phyloP scores from a whole-genome alignment of 495 filamentous ascomycete species.

The Aspergillus incahuasiensis region DNA sequence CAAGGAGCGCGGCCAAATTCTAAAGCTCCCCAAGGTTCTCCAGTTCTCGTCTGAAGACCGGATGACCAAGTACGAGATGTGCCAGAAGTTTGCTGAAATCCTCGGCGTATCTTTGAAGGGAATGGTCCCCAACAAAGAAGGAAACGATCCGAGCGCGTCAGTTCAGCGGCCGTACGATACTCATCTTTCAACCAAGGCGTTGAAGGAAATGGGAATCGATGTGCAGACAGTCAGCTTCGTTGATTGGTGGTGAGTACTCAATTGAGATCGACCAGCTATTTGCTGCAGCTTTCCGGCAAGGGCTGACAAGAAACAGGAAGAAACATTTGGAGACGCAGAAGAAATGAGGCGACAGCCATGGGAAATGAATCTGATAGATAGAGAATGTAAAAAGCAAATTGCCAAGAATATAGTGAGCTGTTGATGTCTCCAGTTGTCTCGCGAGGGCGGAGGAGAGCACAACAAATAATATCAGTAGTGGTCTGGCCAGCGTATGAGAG shows the following conservation, averaged over 20 bases:
- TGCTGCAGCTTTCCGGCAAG: background rate
- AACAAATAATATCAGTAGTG: no score
- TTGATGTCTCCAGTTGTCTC: no score
- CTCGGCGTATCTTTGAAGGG: slow-evolving; percentile 69
- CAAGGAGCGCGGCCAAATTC: slow-evolving; percentile 31
- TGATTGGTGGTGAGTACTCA: slow-evolving; percentile 71
- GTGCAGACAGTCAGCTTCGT: slow-evolving; percentile 71
- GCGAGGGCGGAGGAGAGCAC: no score
- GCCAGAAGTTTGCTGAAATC: slow-evolving; percentile 72
- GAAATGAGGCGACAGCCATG: slow-evolving; percentile 20
- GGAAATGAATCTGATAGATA: background rate
- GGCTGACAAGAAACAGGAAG: slow-evolving; percentile 31
- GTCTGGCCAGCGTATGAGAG: background rate
- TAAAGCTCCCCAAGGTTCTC: slow-evolving; percentile 62
- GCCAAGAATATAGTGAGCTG: slow-evolving; percentile 1
- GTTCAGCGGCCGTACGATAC: slow-evolving; percentile 86
- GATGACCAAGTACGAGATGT: slow-evolving; percentile 91
- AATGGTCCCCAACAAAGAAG: slow-evolving; percentile 67
- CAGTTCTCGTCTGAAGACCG: slow-evolving; percentile 87
- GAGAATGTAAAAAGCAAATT: slow-evolving; percentile 1
- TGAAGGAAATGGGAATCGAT: slow-evolving; percentile 73
- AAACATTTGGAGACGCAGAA: slow-evolving; percentile 36
- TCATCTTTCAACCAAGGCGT: slow-evolving; percentile 71
- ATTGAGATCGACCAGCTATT: slow-evolving; percentile 15
- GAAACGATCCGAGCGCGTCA: slow-evolving; percentile 67